Evolutionary conservation across 768 basidiomycete species (phyloP), one percentile per base, ranked within the genome.

Genomic region (Fomitopsis pulvina): DNA sequence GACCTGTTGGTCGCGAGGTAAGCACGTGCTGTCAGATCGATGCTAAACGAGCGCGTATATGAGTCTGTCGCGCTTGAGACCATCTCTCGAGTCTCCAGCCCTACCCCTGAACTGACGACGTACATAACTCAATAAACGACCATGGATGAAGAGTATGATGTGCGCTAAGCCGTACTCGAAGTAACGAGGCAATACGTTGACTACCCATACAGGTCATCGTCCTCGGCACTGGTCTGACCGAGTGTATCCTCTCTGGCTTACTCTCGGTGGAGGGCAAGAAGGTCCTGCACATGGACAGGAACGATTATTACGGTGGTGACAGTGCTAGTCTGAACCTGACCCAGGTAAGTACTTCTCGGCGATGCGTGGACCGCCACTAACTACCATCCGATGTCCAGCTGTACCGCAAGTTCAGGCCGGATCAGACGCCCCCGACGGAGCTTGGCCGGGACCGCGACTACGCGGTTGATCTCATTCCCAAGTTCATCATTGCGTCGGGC

Each of bases 91-190:
- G 37, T 32, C 43, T 40, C 41, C 34, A n/a, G n/a, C n/a, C 34
- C 34, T 14, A 32, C 16, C 14, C 14, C 14, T 4, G 18, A 16
- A 37, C 14, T 16, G 4, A 37, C 34, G 52, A 46, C n/a, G n/a
- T n/a, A 14, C 53, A 54, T 53, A 45, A 51, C 43, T 57, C 57
- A 47, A 57, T 52, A 58, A 59, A 56, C 58, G 51, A 40, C 62
- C 68, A 96, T 99, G 95, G 95, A 99, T 86, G 95, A 98, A 77
- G 87, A 91, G 77, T 98, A 97, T 74, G 94, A 97, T 69, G 94
- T 96, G 67, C 55, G 29, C 7, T 21, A 18, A 37, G 34, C 34
- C 5, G 18, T 6, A 37, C n/a, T 37, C 34, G 14, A 18, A 20
- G 41, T 24, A 25, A 26, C 12, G 8, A 28, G 26, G 42, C 50